Evolutionary conservation across 1,284 basidiomycete genomes (phyloP), one percentile per base, ranked within the genome.

Genomic region (Phellopilus nigrolimitatus): DNA sequence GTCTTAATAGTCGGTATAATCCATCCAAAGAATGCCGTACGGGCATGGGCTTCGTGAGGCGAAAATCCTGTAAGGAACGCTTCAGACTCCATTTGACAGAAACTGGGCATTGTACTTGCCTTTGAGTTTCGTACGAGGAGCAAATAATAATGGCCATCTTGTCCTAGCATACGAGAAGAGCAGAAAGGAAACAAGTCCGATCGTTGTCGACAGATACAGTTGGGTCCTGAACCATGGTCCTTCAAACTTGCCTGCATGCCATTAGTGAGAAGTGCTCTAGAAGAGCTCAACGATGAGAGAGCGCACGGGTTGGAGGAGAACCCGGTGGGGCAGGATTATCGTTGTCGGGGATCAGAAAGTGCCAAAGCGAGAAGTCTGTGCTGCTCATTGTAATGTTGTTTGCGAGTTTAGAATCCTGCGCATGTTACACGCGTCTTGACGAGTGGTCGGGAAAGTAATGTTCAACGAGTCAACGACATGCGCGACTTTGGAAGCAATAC

Each of bases 191-290:
- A 74, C 64, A 2, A 92, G 38, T 1, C 95, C 97, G 55, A 99
- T 84, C 13, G 75, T 68, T 22, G 81, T 69, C 3, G 95, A 91
- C 30, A 99, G 78, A 1, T 76, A 67, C 27, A 97, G 72, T 67
- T 98, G 95, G 7, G 95, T 97, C 9, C 82, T 84, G 68, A 99
- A 87, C 93, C 93, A 95, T 15, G 91, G 91, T 0, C 93, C 92
- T 59, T 88, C 84, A 63, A 88, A 91, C 62, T 77, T 87, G 57
- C 73, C 88, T 80, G 43, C 31, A 47, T 10, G 36, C 39, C 47
- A 19, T 30, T 47, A 36, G 21, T 47, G 12, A 47, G 25, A 27
- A n/a, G 24, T 0, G 51, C 13, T n/a, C 21, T 24, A 49, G 10
- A 42, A 25, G 37, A 12, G 4, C 27, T 10, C 39, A 21, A 39